Evolutionary conservation across 75 land plant species (phyloP).

Genomic region (Ceratopteris richardii): DNA sequence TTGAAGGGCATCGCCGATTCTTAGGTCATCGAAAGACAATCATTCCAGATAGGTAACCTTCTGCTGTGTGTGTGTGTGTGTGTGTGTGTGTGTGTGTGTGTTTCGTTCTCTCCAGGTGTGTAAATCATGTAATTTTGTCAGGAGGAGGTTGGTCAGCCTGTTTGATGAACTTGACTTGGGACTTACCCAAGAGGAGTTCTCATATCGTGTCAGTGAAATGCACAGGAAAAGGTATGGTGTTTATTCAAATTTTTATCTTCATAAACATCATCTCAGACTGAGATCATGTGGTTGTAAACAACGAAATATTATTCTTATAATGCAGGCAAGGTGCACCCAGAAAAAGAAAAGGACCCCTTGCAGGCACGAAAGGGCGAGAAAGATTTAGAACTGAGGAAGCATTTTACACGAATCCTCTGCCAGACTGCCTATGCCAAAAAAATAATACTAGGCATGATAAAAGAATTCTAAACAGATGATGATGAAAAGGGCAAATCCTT

Average conservation of each 20-base stretch:
- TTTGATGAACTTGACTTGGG: constrained; percentile 36
- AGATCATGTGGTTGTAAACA: background rate
- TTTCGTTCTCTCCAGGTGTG: no score
- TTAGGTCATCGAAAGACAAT: constrained; percentile 72
- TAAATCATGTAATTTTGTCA: constrained; percentile 3
- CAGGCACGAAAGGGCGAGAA: constrained; percentile 85
- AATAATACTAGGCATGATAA: background rate
- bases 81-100: background rate
- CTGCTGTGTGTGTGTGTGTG: background rate
- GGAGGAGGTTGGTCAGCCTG: constrained; percentile 36
- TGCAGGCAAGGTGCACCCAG: constrained; percentile 86
- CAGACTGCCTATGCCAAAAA: constrained; percentile 74
- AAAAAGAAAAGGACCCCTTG: constrained; percentile 74
- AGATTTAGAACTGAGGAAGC: constrained; percentile 89
- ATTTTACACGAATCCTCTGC: constrained; percentile 85
- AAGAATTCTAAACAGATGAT: no score
- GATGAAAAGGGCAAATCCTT: no score
- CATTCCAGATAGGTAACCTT: constrained; percentile 60
- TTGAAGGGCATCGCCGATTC: constrained; percentile 70
- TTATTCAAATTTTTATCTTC: background rate
- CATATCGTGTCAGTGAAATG: constrained; percentile 20
- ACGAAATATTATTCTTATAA: background rate
- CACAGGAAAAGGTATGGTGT: constrained; percentile 28
- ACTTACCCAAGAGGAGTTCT: constrained; percentile 22
- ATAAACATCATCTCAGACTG: background rate